Base-by-base conservation (phyloP, 2,329 filamentous ascomycete species). In the Gaeumannomyces sp. region DNA sequence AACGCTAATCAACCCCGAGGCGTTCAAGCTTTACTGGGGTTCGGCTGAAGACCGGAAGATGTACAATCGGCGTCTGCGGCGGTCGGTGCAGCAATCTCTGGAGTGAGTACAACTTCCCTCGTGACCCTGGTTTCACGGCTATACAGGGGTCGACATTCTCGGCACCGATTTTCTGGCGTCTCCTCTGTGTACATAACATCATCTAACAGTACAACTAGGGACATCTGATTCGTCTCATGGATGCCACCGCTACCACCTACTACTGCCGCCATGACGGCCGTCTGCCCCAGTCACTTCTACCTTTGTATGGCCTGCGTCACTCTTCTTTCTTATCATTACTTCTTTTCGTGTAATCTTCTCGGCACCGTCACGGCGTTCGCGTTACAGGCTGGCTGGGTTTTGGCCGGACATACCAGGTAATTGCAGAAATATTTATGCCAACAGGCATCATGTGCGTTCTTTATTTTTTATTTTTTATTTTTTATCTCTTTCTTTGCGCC, bases 11-110 rank as follows among this genome's bases (percentile, higher is more conserved):
- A 89, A 97, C 68, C 90, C 88, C 0, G 93, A 97, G 71, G 93
- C 93, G 2, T 89, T 90, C 57, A 91, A 88, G 75, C 80, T 98
- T 60, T 95, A 89, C 73, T 99, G 95, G 94, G 93, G 93, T 3
- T 83, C 83, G 4, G 77, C 85, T 0, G 89, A 93, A 2, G 89
- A 94, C 64, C 90, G 91, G 73, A 97, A 93, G 77, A 78, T 86
- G 69, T 98, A 98, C 78, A 93, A 90, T 71, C 86, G 94, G 64
- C 86, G 87, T 67, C 81, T 98, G 67, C 86, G 94, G 64, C 85
- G 92, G 71, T 91, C 90, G 13, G 90, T 95, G 4, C 90, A 89
- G 73, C 78, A 84, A 68, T 89, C 85, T 71, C 82, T 86, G 77
- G 86, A 89, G 80, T 87, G 77, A 75, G 79, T 76, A 28, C 29